phyloP scores from a whole-genome alignment of 768 basidiomycete genomes.

The Lactarius hatsudake region DNA sequence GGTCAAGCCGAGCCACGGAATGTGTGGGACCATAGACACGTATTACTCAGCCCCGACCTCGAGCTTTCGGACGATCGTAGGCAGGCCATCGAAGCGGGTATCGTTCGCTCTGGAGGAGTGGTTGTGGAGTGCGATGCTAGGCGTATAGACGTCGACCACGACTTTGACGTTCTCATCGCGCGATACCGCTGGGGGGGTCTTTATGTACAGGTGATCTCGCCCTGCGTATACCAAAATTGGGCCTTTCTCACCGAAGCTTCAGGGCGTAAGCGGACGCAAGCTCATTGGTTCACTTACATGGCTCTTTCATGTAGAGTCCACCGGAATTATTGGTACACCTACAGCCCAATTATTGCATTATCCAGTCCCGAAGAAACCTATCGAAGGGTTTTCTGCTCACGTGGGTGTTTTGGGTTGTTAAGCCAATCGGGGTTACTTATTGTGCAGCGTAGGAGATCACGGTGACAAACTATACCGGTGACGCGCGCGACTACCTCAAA shows the following conservation, averaged over 20 bases:
- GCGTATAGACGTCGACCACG: slow-evolving; percentile 43
- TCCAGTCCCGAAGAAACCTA: slow-evolving; percentile 62
- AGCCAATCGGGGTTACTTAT: neutral
- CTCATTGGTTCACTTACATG: slow-evolving; percentile 78
- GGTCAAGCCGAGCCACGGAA: slow-evolving; percentile 30
- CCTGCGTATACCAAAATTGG: neutral
- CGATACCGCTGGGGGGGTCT: slow-evolving; percentile 63
- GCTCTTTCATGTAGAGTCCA: slow-evolving; percentile 76
- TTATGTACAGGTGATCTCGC: slow-evolving; percentile 55
- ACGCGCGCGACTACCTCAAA: slow-evolving; percentile 84
- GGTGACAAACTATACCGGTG: slow-evolving; percentile 86
- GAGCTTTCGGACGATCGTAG: slow-evolving; percentile 49
- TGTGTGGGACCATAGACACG: slow-evolving; percentile 57
- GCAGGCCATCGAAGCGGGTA: slow-evolving; percentile 54
- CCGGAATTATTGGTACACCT: slow-evolving; percentile 58
- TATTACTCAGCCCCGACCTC: slow-evolving; percentile 62
- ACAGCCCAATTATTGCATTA: slow-evolving; percentile 81
- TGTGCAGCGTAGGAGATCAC: slow-evolving; percentile 58
- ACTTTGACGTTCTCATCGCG: slow-evolving; percentile 75
- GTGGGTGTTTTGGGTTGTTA: slow-evolving; percentile 42
- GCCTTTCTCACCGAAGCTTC: slow-evolving; percentile 8
- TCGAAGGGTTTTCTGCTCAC: slow-evolving; percentile 57
- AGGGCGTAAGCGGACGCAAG: slow-evolving; percentile 61
- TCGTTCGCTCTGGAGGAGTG: slow-evolving; percentile 59
- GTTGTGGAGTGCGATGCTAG: slow-evolving; percentile 37